phyloP scores from a whole-genome alignment of 345 rosid species.

The Moricandia arvensis region DNA sequence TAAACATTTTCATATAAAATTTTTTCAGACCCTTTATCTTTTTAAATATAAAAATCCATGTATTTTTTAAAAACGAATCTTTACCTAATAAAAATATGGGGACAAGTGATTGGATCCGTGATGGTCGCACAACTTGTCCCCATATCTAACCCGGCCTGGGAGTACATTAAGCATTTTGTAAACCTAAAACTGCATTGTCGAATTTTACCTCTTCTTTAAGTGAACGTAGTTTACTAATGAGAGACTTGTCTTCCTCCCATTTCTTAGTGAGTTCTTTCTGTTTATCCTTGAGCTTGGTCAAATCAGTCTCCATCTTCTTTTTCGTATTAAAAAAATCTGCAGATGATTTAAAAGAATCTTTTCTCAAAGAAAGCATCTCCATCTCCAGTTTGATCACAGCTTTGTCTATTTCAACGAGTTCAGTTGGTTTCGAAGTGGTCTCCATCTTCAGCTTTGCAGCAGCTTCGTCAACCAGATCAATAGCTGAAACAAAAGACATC shows the following conservation, averaged over 20 bases:
- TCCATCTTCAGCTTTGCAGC: conserved; percentile 97
- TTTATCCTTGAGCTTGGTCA: conserved; percentile 57
- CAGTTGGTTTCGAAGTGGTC: conserved; percentile 90
- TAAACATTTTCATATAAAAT: no score
- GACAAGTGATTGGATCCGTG: no score
- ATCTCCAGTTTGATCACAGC: conserved; percentile 81
- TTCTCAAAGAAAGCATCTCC: conserved; percentile 85
- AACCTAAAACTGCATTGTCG: not conserved
- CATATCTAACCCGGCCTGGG: not conserved
- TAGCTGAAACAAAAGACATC: conserved; percentile 51
- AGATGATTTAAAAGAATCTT: conserved; percentile 61
- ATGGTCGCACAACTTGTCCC: no score
- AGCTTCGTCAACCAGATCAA: conserved; percentile 97
- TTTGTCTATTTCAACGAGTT: conserved; percentile 84
- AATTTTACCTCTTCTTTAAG: conserved; percentile 78
- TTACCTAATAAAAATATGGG: no score
- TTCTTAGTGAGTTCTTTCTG: conserved; percentile 69
- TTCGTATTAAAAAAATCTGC: conserved; percentile 44
- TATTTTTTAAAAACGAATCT: no score
- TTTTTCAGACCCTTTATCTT: no score
- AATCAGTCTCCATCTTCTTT: conserved; percentile 67
- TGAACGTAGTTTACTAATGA: conserved; percentile 72
- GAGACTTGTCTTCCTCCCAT: conserved; percentile 71
- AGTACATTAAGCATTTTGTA: not conserved
- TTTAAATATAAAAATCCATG: no score